Percentiles rank a stretch among this genome's conserved stretches.
phyloP scores from a whole-genome alignment of 495 filamentous ascomycete species.

The Entonaema liquescens region DNA sequence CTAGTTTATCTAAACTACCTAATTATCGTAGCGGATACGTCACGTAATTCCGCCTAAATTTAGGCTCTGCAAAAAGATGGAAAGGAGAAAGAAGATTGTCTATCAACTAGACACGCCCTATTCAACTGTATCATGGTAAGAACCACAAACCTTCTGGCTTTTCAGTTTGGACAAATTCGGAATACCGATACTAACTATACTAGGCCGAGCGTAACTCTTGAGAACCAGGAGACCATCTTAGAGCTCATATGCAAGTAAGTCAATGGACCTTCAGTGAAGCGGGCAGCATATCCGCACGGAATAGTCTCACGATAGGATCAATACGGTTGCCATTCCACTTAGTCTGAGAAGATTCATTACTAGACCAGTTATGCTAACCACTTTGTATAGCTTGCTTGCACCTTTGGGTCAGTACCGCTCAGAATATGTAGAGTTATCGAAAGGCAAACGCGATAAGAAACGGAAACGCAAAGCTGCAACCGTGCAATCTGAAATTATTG shows the following conservation, averaged over 20 bases:
- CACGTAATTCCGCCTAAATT: not conserved
- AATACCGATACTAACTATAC: not conserved
- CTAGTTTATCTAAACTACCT: no score
- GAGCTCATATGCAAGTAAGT: constrained; percentile 65
- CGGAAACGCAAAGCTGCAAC: constrained; percentile 51
- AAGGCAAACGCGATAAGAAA: constrained; percentile 60
- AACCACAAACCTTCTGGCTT: not conserved
- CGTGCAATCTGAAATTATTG: constrained; percentile 3
- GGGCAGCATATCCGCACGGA: not conserved
- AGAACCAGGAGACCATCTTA: constrained; percentile 63
- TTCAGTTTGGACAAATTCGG: not conserved
- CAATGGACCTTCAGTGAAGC: not conserved
- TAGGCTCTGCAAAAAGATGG: constrained; percentile 27
- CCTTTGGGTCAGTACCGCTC: constrained; percentile 65
- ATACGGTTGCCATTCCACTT: not conserved
- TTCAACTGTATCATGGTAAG: constrained; percentile 50
- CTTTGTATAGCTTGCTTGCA: constrained; percentile 57
- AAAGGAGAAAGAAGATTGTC: constrained; percentile 50
- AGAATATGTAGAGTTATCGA: constrained; percentile 57
- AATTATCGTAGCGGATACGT: no score
- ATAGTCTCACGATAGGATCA: no score
- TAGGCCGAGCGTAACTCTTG: constrained; percentile 59
- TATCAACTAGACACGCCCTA: constrained; percentile 56
- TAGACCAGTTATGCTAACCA: constrained; percentile 11
- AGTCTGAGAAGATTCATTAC: not conserved